Percentiles rank a stretch among this genome's conserved stretches.
Evolutionary conservation across 1,139 yeast genomes (phyloP).

Genomic region (Protomyces gravidus): DNA sequence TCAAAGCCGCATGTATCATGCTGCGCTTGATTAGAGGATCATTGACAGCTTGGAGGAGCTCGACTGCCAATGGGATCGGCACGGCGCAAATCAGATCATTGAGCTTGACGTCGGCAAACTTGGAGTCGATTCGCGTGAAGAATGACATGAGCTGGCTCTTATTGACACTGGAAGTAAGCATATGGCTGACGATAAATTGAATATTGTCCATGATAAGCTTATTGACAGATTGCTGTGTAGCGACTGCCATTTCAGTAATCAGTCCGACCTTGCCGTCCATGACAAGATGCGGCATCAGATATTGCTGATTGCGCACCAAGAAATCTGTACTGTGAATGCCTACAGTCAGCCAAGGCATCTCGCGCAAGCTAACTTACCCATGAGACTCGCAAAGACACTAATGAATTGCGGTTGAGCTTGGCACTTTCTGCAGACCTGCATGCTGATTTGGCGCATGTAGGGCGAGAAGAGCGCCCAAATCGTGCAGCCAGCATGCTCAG

Average conservation of each 20-base stretch:
- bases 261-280: slow-evolving; percentile 61
- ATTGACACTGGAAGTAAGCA: slow-evolving; percentile 49
- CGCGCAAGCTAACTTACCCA: slow-evolving; percentile 52
- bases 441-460: slow-evolving; percentile 46
- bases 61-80: slow-evolving; percentile 39
- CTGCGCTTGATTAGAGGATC: slow-evolving; percentile 21
- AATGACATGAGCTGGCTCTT: slow-evolving; percentile 52
- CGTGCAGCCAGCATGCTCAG: slow-evolving; percentile 21
- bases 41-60: slow-evolving; percentile 39
- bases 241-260: slow-evolving; percentile 54
- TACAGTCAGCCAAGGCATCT: slow-evolving; percentile 62
- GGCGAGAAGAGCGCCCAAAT: slow-evolving; percentile 43
- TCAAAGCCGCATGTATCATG: slow-evolving; percentile 21
- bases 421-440: slow-evolving; percentile 70
- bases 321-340: slow-evolving; percentile 61
- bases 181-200: slow-evolving; percentile 47
- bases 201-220: slow-evolving; percentile 41
- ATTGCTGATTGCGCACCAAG: slow-evolving; percentile 62
- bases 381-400: slow-evolving; percentile 50
- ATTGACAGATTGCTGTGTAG: slow-evolving; percentile 36
- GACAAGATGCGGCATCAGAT: slow-evolving; percentile 71
- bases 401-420: slow-evolving; percentile 54
- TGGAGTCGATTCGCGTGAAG: slow-evolving; percentile 51
- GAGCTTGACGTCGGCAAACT: slow-evolving; percentile 44
- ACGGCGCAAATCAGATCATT: slow-evolving; percentile 46